Base-by-base conservation (phyloP, 2,329 filamentous ascomycete species). In the Nothophaeocryptopus gaeumannii region DNA sequence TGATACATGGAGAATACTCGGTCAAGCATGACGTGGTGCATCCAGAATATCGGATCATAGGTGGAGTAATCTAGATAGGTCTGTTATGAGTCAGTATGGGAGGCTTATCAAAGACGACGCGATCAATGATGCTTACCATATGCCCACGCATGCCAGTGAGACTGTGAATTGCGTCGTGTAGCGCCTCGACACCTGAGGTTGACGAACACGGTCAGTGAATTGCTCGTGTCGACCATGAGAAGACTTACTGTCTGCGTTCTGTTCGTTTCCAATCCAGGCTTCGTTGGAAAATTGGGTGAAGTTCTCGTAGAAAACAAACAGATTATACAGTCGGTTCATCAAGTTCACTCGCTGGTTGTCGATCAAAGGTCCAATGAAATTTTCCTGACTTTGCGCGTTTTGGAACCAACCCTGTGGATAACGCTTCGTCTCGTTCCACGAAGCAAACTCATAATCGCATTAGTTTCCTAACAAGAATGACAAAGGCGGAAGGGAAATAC, bases 1-100 rank as follows among this genome's bases (percentile, higher is more conserved):
- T 93, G 87, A 87, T 87, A 93, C 53, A 95, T 78, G 30, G 87
- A 81, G 55, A 89, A 81, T 26, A 88, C 69, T 2, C 89, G 81
- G 63, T 95, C 89, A 7, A 89, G 79, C 68, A 87, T 90, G 55
- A 58, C 55, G 61, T 92, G 88, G 61, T 92, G 87, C 8, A 92
- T 70, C 70, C 85, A 88, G 69, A 92, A 91, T 10, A 88, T 72
- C 0, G 88, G 88, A 63, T 95, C 89, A 64, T 89, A 95, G 0
- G 85, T 80, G 1, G 88, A 86, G 59, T 86, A 85, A 13, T 83
- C 55, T 16, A 84, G 81, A 66, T 81, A 86, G 36, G 78, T 81
- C 80, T 26, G 20, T 26, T 7, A 26, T 26, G 7, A 26, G 20
- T 26, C 20, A 26, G 20, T 7, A 4, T 26, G 20, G 20, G 7